phyloP scores from a whole-genome alignment of 2,329 filamentous ascomycete genomes.

The Fusarium setosum region DNA sequence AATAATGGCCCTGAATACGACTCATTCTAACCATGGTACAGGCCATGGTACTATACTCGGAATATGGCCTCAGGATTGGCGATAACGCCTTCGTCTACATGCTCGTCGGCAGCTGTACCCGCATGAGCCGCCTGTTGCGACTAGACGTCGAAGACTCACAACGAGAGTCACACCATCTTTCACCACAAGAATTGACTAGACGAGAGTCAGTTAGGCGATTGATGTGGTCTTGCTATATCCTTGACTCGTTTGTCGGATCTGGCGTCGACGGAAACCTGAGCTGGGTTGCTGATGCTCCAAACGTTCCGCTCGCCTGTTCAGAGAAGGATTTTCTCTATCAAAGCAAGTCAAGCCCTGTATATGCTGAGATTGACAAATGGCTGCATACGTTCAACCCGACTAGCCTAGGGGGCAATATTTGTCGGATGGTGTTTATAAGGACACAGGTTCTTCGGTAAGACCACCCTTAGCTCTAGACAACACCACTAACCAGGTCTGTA shows the following conservation, averaged over 20 bases:
- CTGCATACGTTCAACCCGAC: not conserved
- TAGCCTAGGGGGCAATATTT: not conserved
- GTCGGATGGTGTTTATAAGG: not conserved
- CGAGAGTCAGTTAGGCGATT: not conserved
- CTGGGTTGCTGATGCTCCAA: not conserved
- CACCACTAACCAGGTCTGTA: not conserved
- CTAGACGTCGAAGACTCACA: not conserved
- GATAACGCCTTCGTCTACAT: conserved; percentile 6
- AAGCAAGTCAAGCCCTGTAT: not conserved
- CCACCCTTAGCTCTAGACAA: too few species aligned
- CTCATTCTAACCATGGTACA: not conserved
- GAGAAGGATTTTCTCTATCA: not conserved
- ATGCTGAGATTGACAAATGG: not conserved
- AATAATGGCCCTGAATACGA: not conserved
- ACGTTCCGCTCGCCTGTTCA: not conserved
- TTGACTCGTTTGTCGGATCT: conserved; percentile 2
- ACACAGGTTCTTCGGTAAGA: not conserved
- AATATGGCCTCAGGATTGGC: not conserved
- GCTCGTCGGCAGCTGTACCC: conserved; percentile 1
- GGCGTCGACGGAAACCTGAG: conserved; percentile 1
- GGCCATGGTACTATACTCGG: conserved; percentile 1
- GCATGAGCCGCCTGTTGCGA: conserved; percentile 1
- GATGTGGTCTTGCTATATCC: conserved; percentile 7
- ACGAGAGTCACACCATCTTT: not conserved
- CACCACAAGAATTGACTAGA: not conserved